Evolutionary conservation across 805 yeast genomes (phyloP).

Genomic region (Maudiozyma barnettii): DNA sequence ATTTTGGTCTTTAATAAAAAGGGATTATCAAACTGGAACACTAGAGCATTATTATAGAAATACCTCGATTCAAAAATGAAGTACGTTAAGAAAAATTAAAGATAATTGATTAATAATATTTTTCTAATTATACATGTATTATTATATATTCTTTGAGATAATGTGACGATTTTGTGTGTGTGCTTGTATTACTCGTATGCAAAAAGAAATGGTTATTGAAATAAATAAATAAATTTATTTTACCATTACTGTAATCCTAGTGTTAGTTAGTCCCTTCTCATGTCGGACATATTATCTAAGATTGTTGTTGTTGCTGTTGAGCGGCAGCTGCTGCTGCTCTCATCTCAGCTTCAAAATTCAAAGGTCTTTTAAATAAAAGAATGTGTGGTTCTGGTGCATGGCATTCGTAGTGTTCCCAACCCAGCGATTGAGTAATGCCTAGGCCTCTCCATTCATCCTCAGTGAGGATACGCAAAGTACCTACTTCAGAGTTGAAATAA

Average conservation of each 20-base stretch:
- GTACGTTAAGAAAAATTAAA: neutral
- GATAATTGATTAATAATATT: neutral
- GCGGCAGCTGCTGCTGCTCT: slow-evolving; percentile 26
- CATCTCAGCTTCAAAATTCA: slow-evolving; percentile 39
- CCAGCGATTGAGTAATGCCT: slow-evolving; percentile 93
- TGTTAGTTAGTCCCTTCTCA: neutral
- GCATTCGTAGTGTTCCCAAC: slow-evolving; percentile 97
- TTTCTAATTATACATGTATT: no score
- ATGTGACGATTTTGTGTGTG: neutral
- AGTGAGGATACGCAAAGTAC: slow-evolving; percentile 77
- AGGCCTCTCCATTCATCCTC: slow-evolving; percentile 99
- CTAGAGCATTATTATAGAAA: no score
- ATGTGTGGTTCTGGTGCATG: slow-evolving; percentile 99
- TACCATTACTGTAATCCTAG: neutral
- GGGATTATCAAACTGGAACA: no score
- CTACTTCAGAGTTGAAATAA: slow-evolving; percentile 87
- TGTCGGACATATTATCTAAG: neutral
- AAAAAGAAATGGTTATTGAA: neutral
- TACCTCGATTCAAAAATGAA: no score
- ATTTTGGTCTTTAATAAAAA: no score
- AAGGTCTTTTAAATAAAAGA: slow-evolving; percentile 68
- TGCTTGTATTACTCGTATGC: neutral
- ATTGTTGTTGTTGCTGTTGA: slow-evolving; percentile 16
- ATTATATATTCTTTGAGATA: neutral
- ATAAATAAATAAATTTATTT: neutral